Evolutionary conservation across 1,284 basidiomycete genomes (phyloP).

Genomic region (Malassezia equina): DNA sequence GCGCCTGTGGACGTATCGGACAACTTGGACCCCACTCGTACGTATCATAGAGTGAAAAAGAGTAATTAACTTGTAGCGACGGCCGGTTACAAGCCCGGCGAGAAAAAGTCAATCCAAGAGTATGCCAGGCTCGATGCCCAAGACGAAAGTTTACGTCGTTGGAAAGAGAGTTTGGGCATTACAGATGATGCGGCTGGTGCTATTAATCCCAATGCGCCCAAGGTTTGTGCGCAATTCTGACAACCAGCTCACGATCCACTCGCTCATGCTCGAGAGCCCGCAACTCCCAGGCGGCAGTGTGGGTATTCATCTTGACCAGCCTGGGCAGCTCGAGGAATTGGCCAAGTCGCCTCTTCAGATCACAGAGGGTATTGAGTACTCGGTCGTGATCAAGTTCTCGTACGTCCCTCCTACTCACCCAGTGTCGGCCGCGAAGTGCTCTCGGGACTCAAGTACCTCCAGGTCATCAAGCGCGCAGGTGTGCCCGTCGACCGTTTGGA

Average conservation of each 20-base stretch:
- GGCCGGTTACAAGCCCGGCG: constrained; percentile 46
- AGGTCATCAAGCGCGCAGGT: constrained; percentile 64
- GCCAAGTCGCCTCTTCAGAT: constrained; percentile 57
- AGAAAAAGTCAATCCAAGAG: constrained; percentile 53
- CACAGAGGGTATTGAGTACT: constrained; percentile 57
- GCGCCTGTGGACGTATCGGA: constrained; percentile 5
- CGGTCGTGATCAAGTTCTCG: constrained; percentile 73
- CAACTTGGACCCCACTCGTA: constrained; percentile 16
- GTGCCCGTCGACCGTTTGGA: constrained; percentile 74
- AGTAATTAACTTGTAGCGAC: constrained; percentile 24
- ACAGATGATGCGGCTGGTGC: constrained; percentile 50
- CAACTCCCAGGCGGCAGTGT: constrained; percentile 46
- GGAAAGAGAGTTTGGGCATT: constrained; percentile 82
- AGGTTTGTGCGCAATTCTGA: constrained; percentile 17
- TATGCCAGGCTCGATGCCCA: constrained; percentile 62
- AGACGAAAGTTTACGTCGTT: constrained; percentile 68
- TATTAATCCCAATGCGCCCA: constrained; percentile 42
- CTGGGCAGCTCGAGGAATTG: constrained; percentile 49
- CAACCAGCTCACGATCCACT: constrained; percentile 30
- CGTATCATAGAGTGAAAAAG: background rate
- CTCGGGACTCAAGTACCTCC: constrained; percentile 70
- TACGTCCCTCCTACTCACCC: constrained; percentile 41
- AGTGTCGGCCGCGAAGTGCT: constrained; percentile 65
- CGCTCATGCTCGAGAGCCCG: constrained; percentile 51
- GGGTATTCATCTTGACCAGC: constrained; percentile 52